Evolutionary conservation across 257 asterid genomes (phyloP).

Genomic region (Nicotiana otophora): DNA sequence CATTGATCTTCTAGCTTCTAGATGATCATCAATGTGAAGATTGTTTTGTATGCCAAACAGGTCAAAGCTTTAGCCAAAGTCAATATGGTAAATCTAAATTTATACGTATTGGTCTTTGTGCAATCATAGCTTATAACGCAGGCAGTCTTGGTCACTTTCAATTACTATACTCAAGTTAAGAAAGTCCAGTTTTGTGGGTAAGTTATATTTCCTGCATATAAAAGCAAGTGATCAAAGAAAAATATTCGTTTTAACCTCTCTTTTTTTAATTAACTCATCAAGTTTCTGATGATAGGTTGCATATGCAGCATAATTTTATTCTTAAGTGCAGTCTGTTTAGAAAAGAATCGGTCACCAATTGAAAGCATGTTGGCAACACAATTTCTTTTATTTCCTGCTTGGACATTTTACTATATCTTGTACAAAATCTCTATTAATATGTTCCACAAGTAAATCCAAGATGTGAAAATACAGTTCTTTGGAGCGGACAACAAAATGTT

Average conservation of each 20-base stretch:
- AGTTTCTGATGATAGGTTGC: no score
- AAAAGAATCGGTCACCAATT: no score
- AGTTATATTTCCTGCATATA: neutral
- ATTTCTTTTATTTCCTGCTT: no score
- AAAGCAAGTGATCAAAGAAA: no score
- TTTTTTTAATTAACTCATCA: neutral
- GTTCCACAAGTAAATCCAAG: no score
- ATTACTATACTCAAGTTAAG: neutral
- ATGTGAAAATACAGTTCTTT: no score
- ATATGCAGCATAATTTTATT: no score
- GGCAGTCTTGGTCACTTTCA: neutral
- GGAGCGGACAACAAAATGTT: no score
- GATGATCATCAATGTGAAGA: neutral
- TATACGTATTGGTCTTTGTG: neutral
- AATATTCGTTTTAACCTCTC: neutral
- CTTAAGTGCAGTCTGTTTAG: no score
- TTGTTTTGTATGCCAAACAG: neutral
- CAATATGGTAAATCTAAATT: neutral
- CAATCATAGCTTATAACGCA: neutral
- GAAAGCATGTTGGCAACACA: no score
- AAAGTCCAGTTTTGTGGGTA: neutral
- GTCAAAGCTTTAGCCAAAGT: neutral
- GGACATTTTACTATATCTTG: no score
- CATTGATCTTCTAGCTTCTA: neutral
- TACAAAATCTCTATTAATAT: no score